Conservation (phyloP, 2,329 filamentous ascomycete genomes). For the Fusarium algeriense region DNA sequence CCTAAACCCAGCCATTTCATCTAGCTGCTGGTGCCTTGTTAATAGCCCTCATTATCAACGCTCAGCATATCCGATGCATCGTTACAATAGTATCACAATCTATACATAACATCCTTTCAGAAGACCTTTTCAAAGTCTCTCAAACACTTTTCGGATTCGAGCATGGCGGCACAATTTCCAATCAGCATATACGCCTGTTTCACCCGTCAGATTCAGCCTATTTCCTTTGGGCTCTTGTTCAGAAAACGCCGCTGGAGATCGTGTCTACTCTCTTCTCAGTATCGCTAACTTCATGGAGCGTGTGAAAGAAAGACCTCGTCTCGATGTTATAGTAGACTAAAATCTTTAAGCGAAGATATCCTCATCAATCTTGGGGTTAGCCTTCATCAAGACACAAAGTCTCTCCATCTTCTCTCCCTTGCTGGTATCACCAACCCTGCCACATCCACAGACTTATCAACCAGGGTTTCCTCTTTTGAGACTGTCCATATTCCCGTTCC, state of each 20-base stretch:
- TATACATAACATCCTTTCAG: neutral
- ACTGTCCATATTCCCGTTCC: conserved; percentile 33
- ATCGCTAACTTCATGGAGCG: conserved; percentile 40
- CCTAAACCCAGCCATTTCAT: neutral
- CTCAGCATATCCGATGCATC: neutral
- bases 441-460: conserved; percentile 20
- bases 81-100: neutral
- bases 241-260: conserved; percentile 24
- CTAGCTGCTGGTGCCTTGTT: neutral
- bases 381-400: conserved; percentile 31
- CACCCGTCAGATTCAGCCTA: neutral
- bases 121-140: neutral
- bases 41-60: neutral
- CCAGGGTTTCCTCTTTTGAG: conserved; percentile 43
- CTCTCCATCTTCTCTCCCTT: conserved; percentile 40
- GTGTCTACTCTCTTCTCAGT: conserved; percentile 44
- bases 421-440: conserved; percentile 30
- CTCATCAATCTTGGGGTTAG: conserved; percentile 26
- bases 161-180: neutral
- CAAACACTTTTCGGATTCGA: neutral
- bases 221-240: neutral
- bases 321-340: conserved; percentile 33
- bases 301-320: conserved; percentile 16
- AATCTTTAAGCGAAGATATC: conserved; percentile 29
- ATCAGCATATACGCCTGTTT: neutral